Evolutionary conservation across 2,329 filamentous ascomycete species (phyloP), one percentile per base, ranked within the genome.

Genomic region (Trichophyton benhamiae): DNA sequence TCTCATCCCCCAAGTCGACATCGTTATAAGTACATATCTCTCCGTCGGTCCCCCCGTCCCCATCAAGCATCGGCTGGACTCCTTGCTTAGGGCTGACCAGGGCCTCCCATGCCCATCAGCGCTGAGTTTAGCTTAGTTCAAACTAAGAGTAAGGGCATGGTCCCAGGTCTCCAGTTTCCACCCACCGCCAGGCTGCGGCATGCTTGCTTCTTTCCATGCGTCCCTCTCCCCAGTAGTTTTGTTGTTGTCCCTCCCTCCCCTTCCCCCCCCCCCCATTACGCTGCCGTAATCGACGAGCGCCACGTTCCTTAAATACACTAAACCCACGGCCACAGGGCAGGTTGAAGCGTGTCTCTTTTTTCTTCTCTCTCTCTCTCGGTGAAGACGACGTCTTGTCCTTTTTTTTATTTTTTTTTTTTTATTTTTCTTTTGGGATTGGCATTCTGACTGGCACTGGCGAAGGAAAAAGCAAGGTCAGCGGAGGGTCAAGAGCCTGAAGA

Each of bases 301-400:
- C 49, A 55, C 49, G 49, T 55, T 55, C 30, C 49, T 33, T 36
- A 55, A 55, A 55, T 55, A 55, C 49, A 55, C 49, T 55, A 55
- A 55, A 55, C 25, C 49, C 49, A 55, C 49, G 49, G n/a, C 49
- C 17, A 53, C 15, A 15, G 9, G 6, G 6, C 27, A 9, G 17
- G 8, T 11, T 49, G 9, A 8, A 15, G 17, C 22, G 27, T 53
- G 49, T 27, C 15, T 55, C 33, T 2, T 20, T 15, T 6, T 33
- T 33, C 0, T 30, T 27, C 15, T 27, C 11, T 20, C 9, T 3
- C 22, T 3, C 22, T 30, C 5, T 7, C 27, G 6, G 27, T 5
- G 25, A 27, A 2, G 27, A 30, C 6, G 27, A 30, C 27, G 6
- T 30, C 27, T 38, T 38, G 33, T 38, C 11, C 33, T 13, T 38